Evolutionary conservation across 352 stramenopile genomes (phyloP).

Genomic region (Phytophthora ohioensis): DNA sequence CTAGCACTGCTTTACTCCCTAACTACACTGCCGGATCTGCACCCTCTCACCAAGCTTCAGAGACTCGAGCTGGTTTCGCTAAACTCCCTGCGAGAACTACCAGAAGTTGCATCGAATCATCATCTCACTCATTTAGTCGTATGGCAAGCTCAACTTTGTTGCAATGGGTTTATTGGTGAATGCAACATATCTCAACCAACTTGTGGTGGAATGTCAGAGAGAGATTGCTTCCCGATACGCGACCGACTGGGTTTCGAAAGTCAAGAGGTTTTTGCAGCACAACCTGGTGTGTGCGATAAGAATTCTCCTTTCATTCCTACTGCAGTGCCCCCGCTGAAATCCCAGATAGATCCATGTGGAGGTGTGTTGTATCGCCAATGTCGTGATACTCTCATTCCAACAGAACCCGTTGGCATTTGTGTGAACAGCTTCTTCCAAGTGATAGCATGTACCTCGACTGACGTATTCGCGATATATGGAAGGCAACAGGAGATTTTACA

Average conservation of each 20-base stretch:
- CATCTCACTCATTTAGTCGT: conserved; percentile 3
- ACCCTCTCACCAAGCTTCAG: conserved; percentile 10
- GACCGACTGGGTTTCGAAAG: not conserved
- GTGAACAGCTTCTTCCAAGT: conserved; percentile 21
- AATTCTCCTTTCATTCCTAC: conserved; percentile 10
- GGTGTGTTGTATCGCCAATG: conserved; percentile 26
- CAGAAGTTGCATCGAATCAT: conserved; percentile 9
- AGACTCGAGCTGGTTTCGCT: conserved; percentile 2
- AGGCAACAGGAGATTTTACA: conserved; percentile 20
- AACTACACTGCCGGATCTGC: conserved; percentile 19
- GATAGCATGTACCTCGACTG: conserved; percentile 10
- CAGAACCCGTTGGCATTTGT: conserved; percentile 19
- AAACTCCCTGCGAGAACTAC: conserved; percentile 1
- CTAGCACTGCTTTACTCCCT: conserved; percentile 7
- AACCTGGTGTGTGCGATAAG: conserved; percentile 1
- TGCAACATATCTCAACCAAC: conserved; percentile 18
- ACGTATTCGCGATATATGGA: not conserved
- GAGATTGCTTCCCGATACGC: not conserved
- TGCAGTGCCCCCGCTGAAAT: not conserved
- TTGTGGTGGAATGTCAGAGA: conserved; percentile 2
- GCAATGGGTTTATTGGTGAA: conserved; percentile 30
- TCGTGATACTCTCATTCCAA: conserved; percentile 2
- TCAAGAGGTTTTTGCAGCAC: conserved; percentile 4
- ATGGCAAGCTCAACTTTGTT: conserved; percentile 19
- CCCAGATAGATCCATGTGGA: conserved; percentile 15